Evolutionary conservation across 23 red algal genomes (phyloP).

Genomic region (Chondrus crispus): DNA sequence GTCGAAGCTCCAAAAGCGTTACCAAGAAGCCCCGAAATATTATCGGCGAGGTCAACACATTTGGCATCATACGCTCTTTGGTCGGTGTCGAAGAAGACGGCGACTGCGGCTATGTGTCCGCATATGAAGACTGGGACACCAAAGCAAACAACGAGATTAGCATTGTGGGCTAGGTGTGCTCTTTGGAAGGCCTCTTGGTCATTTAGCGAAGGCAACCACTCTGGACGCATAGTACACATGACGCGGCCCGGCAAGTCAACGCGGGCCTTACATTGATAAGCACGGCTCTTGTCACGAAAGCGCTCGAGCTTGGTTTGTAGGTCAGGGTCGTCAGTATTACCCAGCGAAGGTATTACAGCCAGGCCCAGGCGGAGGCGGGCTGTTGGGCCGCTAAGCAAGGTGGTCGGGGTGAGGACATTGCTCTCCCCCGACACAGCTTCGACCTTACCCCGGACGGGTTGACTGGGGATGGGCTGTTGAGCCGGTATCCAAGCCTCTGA

Average conservation of each 20-base stretch:
- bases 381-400: not conserved
- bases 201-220: conserved; percentile 65
- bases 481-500: conserved; percentile 73
- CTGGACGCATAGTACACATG: conserved; percentile 60
- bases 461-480: not conserved
- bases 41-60: conserved; percentile 61
- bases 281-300: conserved; percentile 59
- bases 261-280: conserved; percentile 51
- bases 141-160: conserved; percentile 54
- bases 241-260: conserved; percentile 73
- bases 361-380: conserved; percentile 40
- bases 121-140: conserved; percentile 58
- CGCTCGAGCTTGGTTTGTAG: conserved; percentile 41
- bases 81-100: conserved; percentile 70
- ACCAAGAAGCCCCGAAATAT: conserved; percentile 51
- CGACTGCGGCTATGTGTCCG: conserved; percentile 66
- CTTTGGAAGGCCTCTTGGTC: conserved; percentile 61
- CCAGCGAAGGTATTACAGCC: conserved; percentile 48
- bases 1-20: conserved; percentile 50
- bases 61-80: conserved; percentile 58
- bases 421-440: conserved; percentile 25
- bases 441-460: not conserved
- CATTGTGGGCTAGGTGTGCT: conserved; percentile 29
- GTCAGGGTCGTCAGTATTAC: conserved; percentile 61
- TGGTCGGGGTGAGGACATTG: conserved; percentile 26